Conservation (phyloP, 352 stramenopile genomes). For the Hyaloperonospora brassicae region DNA sequence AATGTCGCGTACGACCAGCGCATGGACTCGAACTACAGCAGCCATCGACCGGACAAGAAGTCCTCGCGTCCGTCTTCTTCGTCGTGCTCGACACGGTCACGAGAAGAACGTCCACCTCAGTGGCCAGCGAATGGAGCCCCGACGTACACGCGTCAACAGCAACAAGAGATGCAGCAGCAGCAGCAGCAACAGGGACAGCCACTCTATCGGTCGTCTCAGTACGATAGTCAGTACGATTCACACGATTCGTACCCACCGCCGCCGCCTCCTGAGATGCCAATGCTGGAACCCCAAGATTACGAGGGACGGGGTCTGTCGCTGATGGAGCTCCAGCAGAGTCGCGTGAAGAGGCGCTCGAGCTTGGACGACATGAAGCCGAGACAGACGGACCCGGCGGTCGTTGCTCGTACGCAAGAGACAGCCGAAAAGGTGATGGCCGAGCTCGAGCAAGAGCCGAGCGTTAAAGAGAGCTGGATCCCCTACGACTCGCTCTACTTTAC, state of each 20-base stretch:
- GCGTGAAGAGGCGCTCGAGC: slow-evolving; percentile 10
- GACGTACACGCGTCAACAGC: slow-evolving; percentile 26
- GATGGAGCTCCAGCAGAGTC: slow-evolving; percentile 27
- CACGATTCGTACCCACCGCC: slow-evolving; percentile 21
- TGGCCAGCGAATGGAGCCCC: slow-evolving; percentile 24
- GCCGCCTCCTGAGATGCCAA: slow-evolving; percentile 19
- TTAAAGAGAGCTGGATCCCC: slow-evolving; percentile 47
- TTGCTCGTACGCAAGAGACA: slow-evolving; percentile 29
- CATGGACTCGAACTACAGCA: slow-evolving; percentile 21
- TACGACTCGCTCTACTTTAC: slow-evolving; percentile 75
- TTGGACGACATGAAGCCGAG: slow-evolving; percentile 17
- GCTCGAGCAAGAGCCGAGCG: slow-evolving; percentile 46
- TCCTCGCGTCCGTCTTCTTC: background rate
- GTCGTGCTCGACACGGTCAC: slow-evolving; percentile 6
- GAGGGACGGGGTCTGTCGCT: slow-evolving; percentile 23
- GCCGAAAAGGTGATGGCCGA: slow-evolving; percentile 51
- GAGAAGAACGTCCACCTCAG: slow-evolving; percentile 19
- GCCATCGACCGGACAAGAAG: slow-evolving; percentile 17
- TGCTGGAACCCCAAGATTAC: slow-evolving; percentile 21
- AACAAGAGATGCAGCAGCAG: slow-evolving; percentile 8
- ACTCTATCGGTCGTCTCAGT: slow-evolving; percentile 7
- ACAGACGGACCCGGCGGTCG: slow-evolving; percentile 21
- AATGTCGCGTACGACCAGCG: slow-evolving; percentile 17
- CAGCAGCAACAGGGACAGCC: slow-evolving; percentile 8
- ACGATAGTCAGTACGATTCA: slow-evolving; percentile 14